Evolutionary conservation across 345 rosid species (phyloP).

Genomic region (Camelina laxa): DNA sequence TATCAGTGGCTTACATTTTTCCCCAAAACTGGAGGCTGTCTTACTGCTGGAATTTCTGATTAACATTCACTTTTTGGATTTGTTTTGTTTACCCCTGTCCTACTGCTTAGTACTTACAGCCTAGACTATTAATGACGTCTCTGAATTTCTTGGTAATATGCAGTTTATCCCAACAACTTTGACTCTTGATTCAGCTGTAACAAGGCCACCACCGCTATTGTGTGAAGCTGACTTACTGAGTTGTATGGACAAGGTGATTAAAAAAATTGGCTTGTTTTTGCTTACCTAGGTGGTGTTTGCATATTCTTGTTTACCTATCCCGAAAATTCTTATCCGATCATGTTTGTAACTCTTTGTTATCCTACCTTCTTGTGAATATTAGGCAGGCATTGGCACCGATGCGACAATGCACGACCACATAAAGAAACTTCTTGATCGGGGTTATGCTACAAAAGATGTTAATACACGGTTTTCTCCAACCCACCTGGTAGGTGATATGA

Average conservation of each 20-base stretch:
- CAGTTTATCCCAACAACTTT: slow-evolving; percentile 83
- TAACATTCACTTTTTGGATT: slow-evolving; percentile 9
- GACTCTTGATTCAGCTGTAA: slow-evolving; percentile 92
- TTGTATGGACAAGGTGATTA: slow-evolving; percentile 96
- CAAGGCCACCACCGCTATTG: slow-evolving; percentile 88
- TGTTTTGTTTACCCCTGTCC: neutral
- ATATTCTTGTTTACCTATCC: slow-evolving; percentile 20
- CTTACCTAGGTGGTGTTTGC: slow-evolving; percentile 12
- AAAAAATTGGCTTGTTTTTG: slow-evolving; percentile 21
- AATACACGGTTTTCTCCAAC: slow-evolving; percentile 91
- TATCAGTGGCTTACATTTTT: slow-evolving; percentile 15
- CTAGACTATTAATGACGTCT: slow-evolving; percentile 29
- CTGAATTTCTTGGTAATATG: slow-evolving; percentile 43
- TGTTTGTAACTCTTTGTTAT: slow-evolving; percentile 5
- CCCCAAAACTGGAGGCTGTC: slow-evolving; percentile 6
- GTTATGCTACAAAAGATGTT: slow-evolving; percentile 88
- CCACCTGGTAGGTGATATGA: slow-evolving; percentile 63
- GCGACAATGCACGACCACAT: slow-evolving; percentile 99
- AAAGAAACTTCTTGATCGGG: slow-evolving; percentile 93
- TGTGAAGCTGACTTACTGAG: slow-evolving; percentile 93
- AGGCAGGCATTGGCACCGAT: slow-evolving; percentile 99
- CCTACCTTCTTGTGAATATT: slow-evolving; percentile 28
- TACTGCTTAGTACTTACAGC: slow-evolving; percentile 23
- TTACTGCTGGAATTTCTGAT: slow-evolving; percentile 17
- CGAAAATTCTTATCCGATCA: slow-evolving; percentile 9